Percentiles rank a stretch among this genome's conserved stretches.
phyloP scores from a whole-genome alignment of 2,329 filamentous ascomycete genomes.

The Fonsecaea multimorphosa region DNA sequence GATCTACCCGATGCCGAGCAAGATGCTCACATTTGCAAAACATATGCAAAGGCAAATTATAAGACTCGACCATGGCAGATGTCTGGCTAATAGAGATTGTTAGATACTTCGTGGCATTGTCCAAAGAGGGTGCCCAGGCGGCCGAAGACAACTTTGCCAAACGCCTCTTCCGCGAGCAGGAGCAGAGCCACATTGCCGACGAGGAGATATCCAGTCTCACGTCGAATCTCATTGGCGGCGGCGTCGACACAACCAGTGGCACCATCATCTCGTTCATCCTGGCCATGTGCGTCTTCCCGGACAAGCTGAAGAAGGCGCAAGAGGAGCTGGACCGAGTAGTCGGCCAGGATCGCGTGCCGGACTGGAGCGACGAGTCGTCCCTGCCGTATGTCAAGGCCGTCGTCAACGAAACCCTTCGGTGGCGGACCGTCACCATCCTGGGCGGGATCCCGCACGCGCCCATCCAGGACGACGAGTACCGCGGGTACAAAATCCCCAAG shows the following conservation, averaged over 20 bases:
- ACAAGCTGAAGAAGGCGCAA: constrained; percentile 55
- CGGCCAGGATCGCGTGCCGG: constrained; percentile 45
- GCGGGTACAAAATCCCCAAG: constrained; percentile 57
- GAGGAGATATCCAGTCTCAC: constrained; percentile 56
- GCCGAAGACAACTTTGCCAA: constrained; percentile 50
- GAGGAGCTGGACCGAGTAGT: constrained; percentile 54
- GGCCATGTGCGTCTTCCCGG: constrained; percentile 50
- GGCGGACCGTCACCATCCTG: constrained; percentile 47
- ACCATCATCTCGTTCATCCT: constrained; percentile 43
- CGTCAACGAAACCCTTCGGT: constrained; percentile 48
- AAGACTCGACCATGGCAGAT: not conserved
- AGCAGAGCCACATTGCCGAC: constrained; percentile 54
- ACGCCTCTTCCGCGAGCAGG: constrained; percentile 55
- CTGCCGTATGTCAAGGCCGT: constrained; percentile 49
- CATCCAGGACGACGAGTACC: constrained; percentile 57
- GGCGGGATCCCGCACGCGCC: constrained; percentile 44
- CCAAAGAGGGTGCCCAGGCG: constrained; percentile 56
- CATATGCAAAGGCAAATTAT: constrained; percentile 48
- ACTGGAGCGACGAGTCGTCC: constrained; percentile 46
- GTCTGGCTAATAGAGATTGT: not conserved
- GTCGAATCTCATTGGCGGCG: constrained; percentile 50
- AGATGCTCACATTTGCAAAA: constrained; percentile 46
- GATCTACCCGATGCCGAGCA: constrained; percentile 25
- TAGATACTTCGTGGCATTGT: constrained; percentile 59
- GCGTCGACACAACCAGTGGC: constrained; percentile 43